phyloP scores from a whole-genome alignment of 1,139 yeast species.

The Meyerozyma smithsonii region DNA sequence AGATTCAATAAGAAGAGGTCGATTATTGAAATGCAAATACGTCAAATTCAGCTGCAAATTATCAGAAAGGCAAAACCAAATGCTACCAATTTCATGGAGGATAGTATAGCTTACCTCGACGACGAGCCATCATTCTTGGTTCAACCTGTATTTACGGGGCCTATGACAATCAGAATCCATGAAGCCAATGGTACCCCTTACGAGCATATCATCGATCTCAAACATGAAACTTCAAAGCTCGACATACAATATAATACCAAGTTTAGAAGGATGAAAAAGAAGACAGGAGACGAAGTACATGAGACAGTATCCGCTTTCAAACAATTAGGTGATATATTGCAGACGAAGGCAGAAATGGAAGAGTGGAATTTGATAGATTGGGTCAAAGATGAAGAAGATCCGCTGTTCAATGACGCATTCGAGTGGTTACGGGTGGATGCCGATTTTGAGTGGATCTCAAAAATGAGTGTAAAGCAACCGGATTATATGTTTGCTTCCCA shows the following conservation, averaged over 20 bases:
- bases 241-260: constrained; percentile 95
- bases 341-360: constrained; percentile 51
- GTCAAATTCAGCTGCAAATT: constrained; percentile 80
- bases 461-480: constrained; percentile 76
- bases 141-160: constrained; percentile 71
- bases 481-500: constrained; percentile 96
- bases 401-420: constrained; percentile 75
- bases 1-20: constrained; percentile 89
- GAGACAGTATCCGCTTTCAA: constrained; percentile 44
- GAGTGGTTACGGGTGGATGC: constrained; percentile 98
- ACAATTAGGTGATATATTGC: constrained; percentile 77
- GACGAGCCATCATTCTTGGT: constrained; percentile 34
- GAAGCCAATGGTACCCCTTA: constrained; percentile 99
- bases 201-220: constrained; percentile 91
- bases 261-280: constrained; percentile 67
- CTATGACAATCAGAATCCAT: constrained; percentile 94
- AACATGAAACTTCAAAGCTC: constrained; percentile 77
- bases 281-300: constrained; percentile 33
- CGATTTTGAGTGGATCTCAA: constrained; percentile 95
- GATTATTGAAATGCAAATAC: constrained; percentile 89
- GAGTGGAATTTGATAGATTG: constrained; percentile 78
- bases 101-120: constrained; percentile 39
- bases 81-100: constrained; percentile 39
- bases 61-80: constrained; percentile 31
- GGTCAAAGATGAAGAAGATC: constrained; percentile 66